A percentile compares a stretch with the other conserved stretches of the same genome.
These are phyloP conservation scores for Rhodofomes roseus DNA, from an alignment of 1,284 basidiomycete genomes.

Conservation along the genomic window DNA sequence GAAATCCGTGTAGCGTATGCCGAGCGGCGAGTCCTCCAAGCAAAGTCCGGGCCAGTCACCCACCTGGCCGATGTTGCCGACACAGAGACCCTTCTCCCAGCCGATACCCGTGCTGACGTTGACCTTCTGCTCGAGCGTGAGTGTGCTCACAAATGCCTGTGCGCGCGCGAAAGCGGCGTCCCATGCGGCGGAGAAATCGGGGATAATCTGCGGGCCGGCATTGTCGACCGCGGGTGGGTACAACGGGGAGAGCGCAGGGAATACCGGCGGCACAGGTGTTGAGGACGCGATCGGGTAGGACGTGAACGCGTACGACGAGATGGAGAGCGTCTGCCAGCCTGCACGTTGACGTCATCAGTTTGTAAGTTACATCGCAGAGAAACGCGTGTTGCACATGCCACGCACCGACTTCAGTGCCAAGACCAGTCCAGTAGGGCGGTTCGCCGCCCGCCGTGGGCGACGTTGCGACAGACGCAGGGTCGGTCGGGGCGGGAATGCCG, in stretches of 20 bases:
- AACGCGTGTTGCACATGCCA: not conserved
- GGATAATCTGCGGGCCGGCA: conserved; percentile 29
- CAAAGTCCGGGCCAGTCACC: conserved; percentile 59
- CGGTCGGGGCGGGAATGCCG: conserved; percentile 6
- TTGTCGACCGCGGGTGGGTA: conserved; percentile 27
- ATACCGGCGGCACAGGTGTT: conserved; percentile 26
- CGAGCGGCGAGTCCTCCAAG: conserved; percentile 54
- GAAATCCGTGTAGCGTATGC: conserved; percentile 44
- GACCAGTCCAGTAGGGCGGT: conserved; percentile 17
- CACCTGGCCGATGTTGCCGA: conserved; percentile 38
- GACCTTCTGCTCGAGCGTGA: conserved; percentile 40
- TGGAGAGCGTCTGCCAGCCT: conserved; percentile 20
- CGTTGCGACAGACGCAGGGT: conserved; percentile 6
- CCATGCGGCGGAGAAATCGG: conserved; percentile 44
- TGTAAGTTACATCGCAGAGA: too few species aligned
- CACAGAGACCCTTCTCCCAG: conserved; percentile 42
- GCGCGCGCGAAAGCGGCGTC: conserved; percentile 35
- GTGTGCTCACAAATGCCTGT: conserved; percentile 29
- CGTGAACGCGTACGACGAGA: conserved; percentile 23
- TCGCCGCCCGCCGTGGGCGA: conserved; percentile 7
- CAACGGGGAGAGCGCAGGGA: conserved; percentile 23
- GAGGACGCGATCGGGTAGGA: conserved; percentile 31
- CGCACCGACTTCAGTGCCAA: conserved; percentile 23
- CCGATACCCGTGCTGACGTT: conserved; percentile 38
- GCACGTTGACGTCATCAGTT: not conserved